These are phyloP conservation scores for Tulasnella sp. DNA, from an alignment of 768 basidiomycete species.

Conservation along the genomic window DNA sequence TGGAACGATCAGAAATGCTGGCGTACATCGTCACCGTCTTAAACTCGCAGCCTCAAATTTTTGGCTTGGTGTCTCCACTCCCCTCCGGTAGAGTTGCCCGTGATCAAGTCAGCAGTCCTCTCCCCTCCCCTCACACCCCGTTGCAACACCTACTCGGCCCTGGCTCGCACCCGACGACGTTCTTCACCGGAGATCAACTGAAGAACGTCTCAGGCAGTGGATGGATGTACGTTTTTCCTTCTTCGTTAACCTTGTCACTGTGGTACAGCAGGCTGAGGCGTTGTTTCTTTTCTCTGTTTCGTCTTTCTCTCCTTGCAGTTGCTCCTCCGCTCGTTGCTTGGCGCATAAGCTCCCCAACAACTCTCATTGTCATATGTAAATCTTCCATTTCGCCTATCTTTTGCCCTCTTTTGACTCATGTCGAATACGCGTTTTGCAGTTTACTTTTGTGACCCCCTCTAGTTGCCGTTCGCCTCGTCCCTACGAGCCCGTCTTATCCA, in stretches of 20 bases:
- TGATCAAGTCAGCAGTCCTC: no score
- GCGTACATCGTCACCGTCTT: no score
- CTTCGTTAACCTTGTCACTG: background rate
- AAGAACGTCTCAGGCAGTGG: background rate
- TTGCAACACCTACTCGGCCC: no score
- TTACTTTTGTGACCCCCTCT: background rate
- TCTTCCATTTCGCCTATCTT: background rate
- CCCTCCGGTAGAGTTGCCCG: no score
- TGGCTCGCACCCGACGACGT: no score
- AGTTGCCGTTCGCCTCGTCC: constrained; percentile 23
- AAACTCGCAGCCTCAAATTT: no score
- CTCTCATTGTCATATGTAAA: constrained; percentile 9
- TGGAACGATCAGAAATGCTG: no score
- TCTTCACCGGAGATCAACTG: no score
- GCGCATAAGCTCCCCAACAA: constrained; percentile 12
- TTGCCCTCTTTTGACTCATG: constrained; percentile 31
- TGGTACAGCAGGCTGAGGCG: background rate
- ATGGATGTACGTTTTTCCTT: background rate
- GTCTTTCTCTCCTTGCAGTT: constrained; percentile 39
- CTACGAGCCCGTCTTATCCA: constrained; percentile 33
- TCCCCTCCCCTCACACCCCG: no score
- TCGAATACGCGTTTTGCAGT: background rate
- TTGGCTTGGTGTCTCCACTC: no score
- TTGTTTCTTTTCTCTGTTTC: constrained; percentile 35
- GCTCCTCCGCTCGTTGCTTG: constrained; percentile 23